Evolutionary conservation across 1,139 yeast genomes (phyloP), one percentile per base, ranked within the genome.

Genomic region (Geotrichum histeridarum): DNA sequence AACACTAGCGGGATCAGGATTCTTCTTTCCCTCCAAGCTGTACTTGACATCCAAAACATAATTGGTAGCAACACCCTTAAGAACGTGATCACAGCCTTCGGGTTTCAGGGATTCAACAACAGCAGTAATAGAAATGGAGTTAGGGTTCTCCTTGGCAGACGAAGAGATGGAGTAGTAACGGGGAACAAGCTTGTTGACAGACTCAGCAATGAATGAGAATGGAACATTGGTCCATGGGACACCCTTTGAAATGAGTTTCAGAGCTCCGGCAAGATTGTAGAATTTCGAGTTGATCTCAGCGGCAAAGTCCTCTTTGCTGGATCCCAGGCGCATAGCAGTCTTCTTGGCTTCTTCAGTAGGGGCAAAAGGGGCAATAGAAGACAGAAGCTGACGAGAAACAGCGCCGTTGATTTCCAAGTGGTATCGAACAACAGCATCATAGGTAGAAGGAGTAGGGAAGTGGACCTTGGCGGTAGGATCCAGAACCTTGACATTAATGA

Each of bases 151-250:
- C 57, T 83, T 72, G 1, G 95, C 84, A 9, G 97, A 89, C 1
- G 98, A 91, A 3, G 98, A 91, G 63, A 93, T 93, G 22, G 99
- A 93, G 72, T 93, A 93, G 73, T 90, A 93, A 72, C 99, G 91
- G 47, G 98, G 96, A 68, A 86, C 94, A 64, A 93, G 75, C 64
- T 83, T 89, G 53, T 90, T 81, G 58, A 93, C 72, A 43, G 84
- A 79, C 73, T 93, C 99, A 63, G 91, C 77, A 51, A 93, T 73
- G 67, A 90, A 88, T 56, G 83, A 84, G 74, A 91, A 86, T 38
- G 99, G 97, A 51, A 93, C 88, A 12, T 73, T 69, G 22, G 70
- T 61, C 98, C 98, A 91, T 35, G 81, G 71, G 39, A 61, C 67
- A 50, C 87, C 90, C 14, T 74, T 65, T 27, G 96, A 86, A 54